Base-by-base conservation (phyloP, 108 stramenopile species). In the Pseudonitzschia multistriata region DNA sequence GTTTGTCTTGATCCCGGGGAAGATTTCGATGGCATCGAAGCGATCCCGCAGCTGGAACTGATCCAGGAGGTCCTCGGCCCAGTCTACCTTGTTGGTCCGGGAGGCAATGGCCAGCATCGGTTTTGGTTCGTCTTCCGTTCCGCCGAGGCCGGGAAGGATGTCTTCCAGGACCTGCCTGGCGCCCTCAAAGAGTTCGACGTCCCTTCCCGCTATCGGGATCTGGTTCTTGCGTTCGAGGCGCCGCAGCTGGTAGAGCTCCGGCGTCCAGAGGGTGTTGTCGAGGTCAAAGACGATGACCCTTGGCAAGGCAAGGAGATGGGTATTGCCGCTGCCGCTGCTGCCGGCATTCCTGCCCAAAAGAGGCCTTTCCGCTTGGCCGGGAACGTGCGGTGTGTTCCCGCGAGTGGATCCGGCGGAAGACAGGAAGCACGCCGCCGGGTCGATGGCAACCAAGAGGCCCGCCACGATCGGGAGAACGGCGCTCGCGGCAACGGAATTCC, bases 211-310 rank as follows among this genome's bases (percentile, higher is more conserved):
- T 13, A 79, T 66, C 11, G 90, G 90, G 0, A 31, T 68, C 54
- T 57, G 45, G 34, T 84, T 82, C 3, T 66, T 19, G 19, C 80
- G 65, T 53, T 79, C 62, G 7, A 83, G 45, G 45, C 76, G 80
- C n/a, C 90, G 83, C 11, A 94, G 74, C 62, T 90, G 89, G 64
- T 94, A 94, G 42, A 94, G 71, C 54, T 84, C 84, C 14, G 84
- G 84, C 53, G 79, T 75, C 84, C 84, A 85, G 1, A 85, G 22
- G 15, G 81, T 81, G 60, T 79, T 78, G 54, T 85, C 84, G 14
- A 85, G 54, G 63, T 85, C 84, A 70, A 85, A 85, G 0, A 85
- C 81, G 22, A 81, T 73, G 13, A 81, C 33, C 49, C 72, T 72
- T 29, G 80, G 80, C 14, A 69, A 24, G 28, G 24, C 60, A 35